phyloP scores from a whole-genome alignment of 176 grass and related monocot species.

The Oryza brachyantha region DNA sequence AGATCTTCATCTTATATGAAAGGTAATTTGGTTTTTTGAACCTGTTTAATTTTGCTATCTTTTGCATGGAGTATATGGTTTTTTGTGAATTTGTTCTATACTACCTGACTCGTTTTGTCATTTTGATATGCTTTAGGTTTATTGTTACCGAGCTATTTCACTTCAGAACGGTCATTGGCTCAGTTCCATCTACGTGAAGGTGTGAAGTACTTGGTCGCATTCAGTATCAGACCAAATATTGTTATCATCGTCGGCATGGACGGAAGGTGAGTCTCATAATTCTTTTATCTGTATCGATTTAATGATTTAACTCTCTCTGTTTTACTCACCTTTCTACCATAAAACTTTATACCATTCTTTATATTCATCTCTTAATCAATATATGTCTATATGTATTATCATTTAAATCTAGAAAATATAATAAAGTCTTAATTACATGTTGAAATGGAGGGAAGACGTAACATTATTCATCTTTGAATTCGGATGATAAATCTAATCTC shows the following conservation, averaged over 20 bases:
- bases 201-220: constrained; percentile 56
- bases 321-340: too few relatives aligned
- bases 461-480: too few relatives aligned
- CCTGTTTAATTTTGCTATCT: not conserved
- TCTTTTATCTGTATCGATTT: too few relatives aligned
- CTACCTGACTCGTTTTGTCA: not conserved
- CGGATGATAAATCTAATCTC: not conserved
- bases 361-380: too few relatives aligned
- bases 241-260: constrained; percentile 69
- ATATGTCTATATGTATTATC: too few relatives aligned
- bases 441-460: too few relatives aligned
- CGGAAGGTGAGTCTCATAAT: constrained; percentile 69
- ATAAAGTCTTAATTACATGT: too few relatives aligned
- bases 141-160: constrained; percentile 65
- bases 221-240: constrained; percentile 53
- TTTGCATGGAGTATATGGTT: not conserved
- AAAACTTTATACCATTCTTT: too few relatives aligned
- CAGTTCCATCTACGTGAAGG: constrained; percentile 60
- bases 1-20: constrained; percentile 38
- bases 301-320: too few relatives aligned
- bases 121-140: constrained; percentile 35
- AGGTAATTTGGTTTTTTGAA: constrained; percentile 17
- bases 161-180: constrained; percentile 63
- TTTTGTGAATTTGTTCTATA: not conserved
- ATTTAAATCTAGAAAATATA: too few relatives aligned